Base-by-base conservation (phyloP, 1,139 yeast species). In the Geotrichum histeridarum region DNA sequence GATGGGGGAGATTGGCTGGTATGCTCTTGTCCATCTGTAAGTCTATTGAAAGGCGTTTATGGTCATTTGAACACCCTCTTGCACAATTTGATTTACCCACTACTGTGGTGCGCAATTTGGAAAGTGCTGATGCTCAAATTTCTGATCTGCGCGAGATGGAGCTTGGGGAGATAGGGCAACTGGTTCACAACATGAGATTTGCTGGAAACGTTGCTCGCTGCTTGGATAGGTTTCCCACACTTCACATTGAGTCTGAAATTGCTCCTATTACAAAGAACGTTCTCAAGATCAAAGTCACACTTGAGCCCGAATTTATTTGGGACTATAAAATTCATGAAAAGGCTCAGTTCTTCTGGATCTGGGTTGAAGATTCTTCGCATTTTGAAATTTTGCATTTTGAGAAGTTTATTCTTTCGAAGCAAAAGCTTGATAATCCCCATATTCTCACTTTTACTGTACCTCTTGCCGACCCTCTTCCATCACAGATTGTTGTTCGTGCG, bases 391-490 rank as follows among this genome's bases (percentile, higher is more conserved):
- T 91, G 17, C 97, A 94, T 66, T 86, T 84, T 55, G 96, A 93
- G 61, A 87, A 84, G 66, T 79, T 91, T 57, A 79, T 90, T 37
- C 68, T 91, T 50, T 81, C 80, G 57, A 81, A 76, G 60, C 80
- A 77, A 54, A 84, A 83, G 60, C 67, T 83, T 67, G 73, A 73
- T 17, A 72, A 73, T 36, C 74, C 79, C 0, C 94, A 87, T 68
- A 88, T 84, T 63, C 73, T 93, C 74, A 96, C 91, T 62, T 90
- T 93, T 62, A 89, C 95, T 83, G 86, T 94, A 43, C 99, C 99
- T 0, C 72, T 93, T 53, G 76, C 85, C 1, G 96, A 89, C 63
- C 96, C 96, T 1, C 72, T 85, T 27, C 97, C 98, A 0, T 83
- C 94, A 0, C 98, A 93, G 67, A 79, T 94, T 45, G 80, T 89